Base-by-base conservation (phyloP, 306 rosid genomes). In the Pyrus betulifolia region DNA sequence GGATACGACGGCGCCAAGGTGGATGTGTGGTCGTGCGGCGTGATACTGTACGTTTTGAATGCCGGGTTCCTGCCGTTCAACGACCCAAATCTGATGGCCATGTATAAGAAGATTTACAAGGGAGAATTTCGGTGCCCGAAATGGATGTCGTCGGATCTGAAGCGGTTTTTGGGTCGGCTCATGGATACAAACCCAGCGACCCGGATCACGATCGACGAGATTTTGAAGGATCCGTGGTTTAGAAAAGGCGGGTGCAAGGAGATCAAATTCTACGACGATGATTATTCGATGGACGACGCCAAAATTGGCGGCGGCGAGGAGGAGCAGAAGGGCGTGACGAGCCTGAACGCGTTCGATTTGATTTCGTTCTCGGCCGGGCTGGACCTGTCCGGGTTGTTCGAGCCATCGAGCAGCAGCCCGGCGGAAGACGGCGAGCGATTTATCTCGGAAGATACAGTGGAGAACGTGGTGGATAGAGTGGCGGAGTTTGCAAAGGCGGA, bases 61-160 rank as follows among this genome's bases (percentile, higher is more conserved):
- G 91, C 97, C 18, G 97, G 95, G 3, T 92, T 85, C 65, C 83
- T 89, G 31, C 97, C 97, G 3, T 92, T 89, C 61, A 92, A 89
- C 67, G 93, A 92, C 31, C 89, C 93, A 0, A 92, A 92, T 65
- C 52, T 92, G 17, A 92, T 92, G 97, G 82, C 72, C 0, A 79
- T 92, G 91, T 92, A 92, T 55, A 88, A 25, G 80, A 92, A 92
- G 85, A 92, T 92, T 67, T 87, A 89, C 72, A 88, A 73, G 1
- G 97, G 97, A 0, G 90, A 88, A 8, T 92, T 78, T 35, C 87
- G 88, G 80, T 87, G 91, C 79, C 96, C 97, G 1, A 83, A 81
- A 67, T 92, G 91, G 91, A 69, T 84, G 75, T 92, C 97, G 27
- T 35, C 72, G 74, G 95, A 89, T 3, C 77, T 92, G 45, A 82